Conservation (phyloP, 1,284 basidiomycete genomes). For the Apiotrichum domesticum region DNA sequence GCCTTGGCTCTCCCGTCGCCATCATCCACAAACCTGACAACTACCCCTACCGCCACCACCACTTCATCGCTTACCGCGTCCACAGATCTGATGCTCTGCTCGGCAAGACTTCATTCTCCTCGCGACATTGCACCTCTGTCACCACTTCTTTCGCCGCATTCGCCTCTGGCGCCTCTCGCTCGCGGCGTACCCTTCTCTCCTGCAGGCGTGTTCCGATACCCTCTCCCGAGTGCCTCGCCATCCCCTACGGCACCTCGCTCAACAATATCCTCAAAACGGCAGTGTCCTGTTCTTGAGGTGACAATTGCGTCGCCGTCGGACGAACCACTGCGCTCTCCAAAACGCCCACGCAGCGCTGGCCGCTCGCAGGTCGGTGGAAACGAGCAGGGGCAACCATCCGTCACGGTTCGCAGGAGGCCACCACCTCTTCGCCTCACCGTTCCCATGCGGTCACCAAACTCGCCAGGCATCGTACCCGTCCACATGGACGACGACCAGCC, state of each 20-base stretch:
- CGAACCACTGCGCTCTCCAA: neutral
- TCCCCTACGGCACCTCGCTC: neutral
- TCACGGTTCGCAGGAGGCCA: neutral
- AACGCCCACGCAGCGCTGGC: neutral
- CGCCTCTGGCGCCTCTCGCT: neutral
- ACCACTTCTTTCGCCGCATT: neutral
- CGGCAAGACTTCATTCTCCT: conserved; percentile 1
- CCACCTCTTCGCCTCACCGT: neutral
- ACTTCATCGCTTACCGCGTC: neutral
- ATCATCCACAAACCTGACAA: neutral
- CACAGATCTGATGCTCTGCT: conserved; percentile 10
- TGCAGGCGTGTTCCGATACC: conserved; percentile 1
- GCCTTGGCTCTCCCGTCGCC: too few relatives aligned
- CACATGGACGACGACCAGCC: neutral
- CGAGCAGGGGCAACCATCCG: neutral
- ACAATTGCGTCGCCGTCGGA: neutral
- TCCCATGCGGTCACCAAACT: neutral
- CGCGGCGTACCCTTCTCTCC: neutral
- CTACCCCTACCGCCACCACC: neutral
- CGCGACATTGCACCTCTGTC: conserved; percentile 5
- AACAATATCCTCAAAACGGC: neutral
- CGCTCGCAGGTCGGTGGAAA: neutral
- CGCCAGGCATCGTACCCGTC: neutral
- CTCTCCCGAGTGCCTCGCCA: neutral
- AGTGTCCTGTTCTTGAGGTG: neutral